Conservation (phyloP, 2,329 filamentous ascomycete genomes). For the Fusarium sp. region DNA sequence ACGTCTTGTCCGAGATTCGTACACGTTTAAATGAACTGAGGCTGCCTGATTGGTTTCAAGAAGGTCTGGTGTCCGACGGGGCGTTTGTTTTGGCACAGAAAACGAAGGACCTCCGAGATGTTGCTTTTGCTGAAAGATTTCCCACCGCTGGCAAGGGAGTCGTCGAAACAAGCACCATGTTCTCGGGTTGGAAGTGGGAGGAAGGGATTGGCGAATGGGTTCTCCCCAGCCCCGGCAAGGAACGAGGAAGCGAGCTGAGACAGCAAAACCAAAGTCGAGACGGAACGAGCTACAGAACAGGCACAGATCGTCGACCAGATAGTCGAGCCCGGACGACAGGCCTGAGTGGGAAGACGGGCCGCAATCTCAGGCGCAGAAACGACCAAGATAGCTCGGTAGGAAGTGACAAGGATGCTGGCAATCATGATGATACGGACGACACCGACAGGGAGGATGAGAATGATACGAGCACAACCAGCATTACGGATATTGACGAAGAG, state of each 20-base stretch:
- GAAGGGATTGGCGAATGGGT: constrained; percentile 55
- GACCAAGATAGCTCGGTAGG: constrained; percentile 6
- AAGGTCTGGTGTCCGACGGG: constrained; percentile 54
- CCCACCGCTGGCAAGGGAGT: constrained; percentile 13
- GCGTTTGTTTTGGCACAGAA: constrained; percentile 62
- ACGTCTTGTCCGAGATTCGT: constrained; percentile 53
- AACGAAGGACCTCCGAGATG: constrained; percentile 62
- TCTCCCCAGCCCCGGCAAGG: constrained; percentile 27
- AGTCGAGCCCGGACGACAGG: constrained; percentile 8
- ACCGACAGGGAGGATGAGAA: constrained; percentile 8
- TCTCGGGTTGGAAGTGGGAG: constrained; percentile 52
- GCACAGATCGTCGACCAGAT: constrained; percentile 20
- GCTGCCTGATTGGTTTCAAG: constrained; percentile 46
- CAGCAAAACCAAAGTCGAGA: neutral
- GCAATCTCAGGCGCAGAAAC: neutral
- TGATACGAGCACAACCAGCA: constrained; percentile 25
- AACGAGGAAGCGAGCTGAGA: constrained; percentile 18
- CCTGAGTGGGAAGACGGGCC: constrained; percentile 12
- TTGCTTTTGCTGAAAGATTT: constrained; percentile 62
- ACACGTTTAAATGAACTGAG: constrained; percentile 49
- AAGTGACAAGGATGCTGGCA: constrained; percentile 16
- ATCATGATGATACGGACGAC: constrained; percentile 10
- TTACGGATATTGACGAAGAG: constrained; percentile 12
- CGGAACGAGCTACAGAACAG: constrained; percentile 7
- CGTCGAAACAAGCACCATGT: constrained; percentile 35